Conservation (phyloP, 2,329 filamentous ascomycete genomes). For the Alternaria triticina region DNA sequence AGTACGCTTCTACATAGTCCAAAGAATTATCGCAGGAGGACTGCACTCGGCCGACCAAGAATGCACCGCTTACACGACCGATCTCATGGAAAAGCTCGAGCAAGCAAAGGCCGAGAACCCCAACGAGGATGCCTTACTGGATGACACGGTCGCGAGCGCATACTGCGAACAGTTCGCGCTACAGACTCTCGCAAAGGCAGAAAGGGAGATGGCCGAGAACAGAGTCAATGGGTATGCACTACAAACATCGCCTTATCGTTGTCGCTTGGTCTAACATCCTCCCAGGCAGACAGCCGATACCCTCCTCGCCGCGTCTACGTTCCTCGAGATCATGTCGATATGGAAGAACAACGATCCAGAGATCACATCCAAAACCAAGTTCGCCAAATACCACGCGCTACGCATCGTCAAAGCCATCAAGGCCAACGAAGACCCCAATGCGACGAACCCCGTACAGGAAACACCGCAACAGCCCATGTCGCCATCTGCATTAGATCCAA, state of each 20-base stretch:
- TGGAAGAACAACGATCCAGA: conserved; percentile 79
- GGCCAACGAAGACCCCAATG: conserved; percentile 89
- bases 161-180: conserved; percentile 94
- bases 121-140: conserved; percentile 80
- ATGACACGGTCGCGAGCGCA: conserved; percentile 85
- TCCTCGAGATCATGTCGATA: conserved; percentile 85
- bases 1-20: conserved; percentile 72
- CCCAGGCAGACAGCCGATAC: conserved; percentile 87
- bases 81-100: conserved; percentile 91
- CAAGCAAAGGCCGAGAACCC: conserved; percentile 75
- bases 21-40: conserved; percentile 82
- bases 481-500: conserved; percentile 62
- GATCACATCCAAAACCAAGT: conserved; percentile 86
- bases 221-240: conserved; percentile 74
- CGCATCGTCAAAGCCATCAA: conserved; percentile 91
- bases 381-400: conserved; percentile 92
- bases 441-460: conserved; percentile 77
- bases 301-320: conserved; percentile 89
- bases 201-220: conserved; percentile 80
- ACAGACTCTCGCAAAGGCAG: conserved; percentile 84
- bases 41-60: conserved; percentile 82
- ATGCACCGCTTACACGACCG: conserved; percentile 78
- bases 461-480: conserved; percentile 44
- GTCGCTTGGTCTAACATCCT: conserved; percentile 2
- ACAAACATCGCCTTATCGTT: conserved; percentile 8